These are phyloP conservation scores for Irineochytrium annulatum DNA, from an alignment of 192 early-diverging fungal species.

Conservation along the genomic window DNA sequence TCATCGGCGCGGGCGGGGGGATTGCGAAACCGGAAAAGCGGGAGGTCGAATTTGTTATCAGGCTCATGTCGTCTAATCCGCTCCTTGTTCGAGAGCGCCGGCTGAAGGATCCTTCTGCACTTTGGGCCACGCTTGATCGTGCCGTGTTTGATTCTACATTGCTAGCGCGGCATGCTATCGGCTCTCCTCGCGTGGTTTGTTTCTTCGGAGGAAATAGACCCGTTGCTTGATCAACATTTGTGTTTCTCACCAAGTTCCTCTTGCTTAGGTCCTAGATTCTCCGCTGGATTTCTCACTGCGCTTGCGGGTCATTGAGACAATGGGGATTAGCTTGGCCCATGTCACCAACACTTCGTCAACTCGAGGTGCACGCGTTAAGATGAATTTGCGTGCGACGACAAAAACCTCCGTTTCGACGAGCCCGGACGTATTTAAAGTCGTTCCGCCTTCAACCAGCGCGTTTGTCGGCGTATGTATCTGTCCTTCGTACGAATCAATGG, in stretches of 20 bases:
- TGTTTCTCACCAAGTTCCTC: too few species aligned
- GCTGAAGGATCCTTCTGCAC: too few species aligned
- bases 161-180: neutral
- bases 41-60: too few species aligned
- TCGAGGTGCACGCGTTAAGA: neutral
- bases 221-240: too few species aligned
- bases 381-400: constrained; percentile 1
- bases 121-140: too few species aligned
- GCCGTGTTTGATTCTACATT: too few species aligned
- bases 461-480: constrained; percentile 15
- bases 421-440: neutral
- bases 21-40: neutral
- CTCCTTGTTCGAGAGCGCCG: too few species aligned
- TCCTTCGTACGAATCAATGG: constrained; percentile 11
- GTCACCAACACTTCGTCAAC: constrained; percentile 12
- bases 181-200: neutral
- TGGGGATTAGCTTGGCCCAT: constrained; percentile 13
- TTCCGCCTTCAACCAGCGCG: constrained; percentile 4
- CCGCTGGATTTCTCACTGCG: too few species aligned
- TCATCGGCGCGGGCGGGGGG: neutral
- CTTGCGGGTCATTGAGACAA: constrained; percentile 2
- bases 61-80: too few species aligned
- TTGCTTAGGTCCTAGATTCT: too few species aligned
- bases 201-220: too few species aligned
- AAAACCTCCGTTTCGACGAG: constrained; percentile 10